These are phyloP conservation scores for Clavispora santaluciae DNA, from an alignment of 805 yeast genomes.

Conservation along the genomic window DNA sequence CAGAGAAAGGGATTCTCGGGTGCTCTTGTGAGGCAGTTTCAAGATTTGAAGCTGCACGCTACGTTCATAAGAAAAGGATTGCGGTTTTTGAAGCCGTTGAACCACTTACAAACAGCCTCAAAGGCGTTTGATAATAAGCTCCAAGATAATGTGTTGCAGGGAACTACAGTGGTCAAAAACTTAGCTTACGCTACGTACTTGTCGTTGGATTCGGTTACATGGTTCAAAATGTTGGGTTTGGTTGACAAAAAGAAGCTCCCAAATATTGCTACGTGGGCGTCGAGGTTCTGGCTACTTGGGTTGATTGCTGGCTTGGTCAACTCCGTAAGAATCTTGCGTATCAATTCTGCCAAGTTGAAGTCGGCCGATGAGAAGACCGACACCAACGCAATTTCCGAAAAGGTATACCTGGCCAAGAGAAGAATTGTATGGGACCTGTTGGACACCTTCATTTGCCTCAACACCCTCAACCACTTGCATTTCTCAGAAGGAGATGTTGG, in stretches of 20 bases:
- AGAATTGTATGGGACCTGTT: constrained; percentile 72
- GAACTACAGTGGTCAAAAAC: constrained; percentile 51
- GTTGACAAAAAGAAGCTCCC: constrained; percentile 43
- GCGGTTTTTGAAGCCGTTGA: constrained; percentile 78
- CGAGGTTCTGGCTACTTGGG: constrained; percentile 75
- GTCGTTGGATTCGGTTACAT: constrained; percentile 57
- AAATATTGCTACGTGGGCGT: constrained; percentile 52
- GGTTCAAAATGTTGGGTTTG: constrained; percentile 56
- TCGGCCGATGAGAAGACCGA: constrained; percentile 22
- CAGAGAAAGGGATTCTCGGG: constrained; percentile 50
- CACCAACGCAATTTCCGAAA: constrained; percentile 35
- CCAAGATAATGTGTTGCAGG: constrained; percentile 52
- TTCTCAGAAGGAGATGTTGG: constrained; percentile 79
- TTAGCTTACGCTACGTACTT: constrained; percentile 61
- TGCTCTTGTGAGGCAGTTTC: constrained; percentile 45
- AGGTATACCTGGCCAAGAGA: constrained; percentile 48
- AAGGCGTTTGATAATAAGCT: constrained; percentile 67
- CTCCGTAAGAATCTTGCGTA: constrained; percentile 51
- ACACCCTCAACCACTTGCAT: constrained; percentile 55
- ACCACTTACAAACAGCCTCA: constrained; percentile 65
- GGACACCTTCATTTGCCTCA: constrained; percentile 72
- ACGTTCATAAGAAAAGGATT: constrained; percentile 75
- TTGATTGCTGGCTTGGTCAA: constrained; percentile 58
- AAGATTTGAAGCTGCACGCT: constrained; percentile 56
- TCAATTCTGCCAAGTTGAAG: constrained; percentile 35